Conservation (phyloP, 2,329 filamentous ascomycete genomes). For the Didymella segeticola region DNA sequence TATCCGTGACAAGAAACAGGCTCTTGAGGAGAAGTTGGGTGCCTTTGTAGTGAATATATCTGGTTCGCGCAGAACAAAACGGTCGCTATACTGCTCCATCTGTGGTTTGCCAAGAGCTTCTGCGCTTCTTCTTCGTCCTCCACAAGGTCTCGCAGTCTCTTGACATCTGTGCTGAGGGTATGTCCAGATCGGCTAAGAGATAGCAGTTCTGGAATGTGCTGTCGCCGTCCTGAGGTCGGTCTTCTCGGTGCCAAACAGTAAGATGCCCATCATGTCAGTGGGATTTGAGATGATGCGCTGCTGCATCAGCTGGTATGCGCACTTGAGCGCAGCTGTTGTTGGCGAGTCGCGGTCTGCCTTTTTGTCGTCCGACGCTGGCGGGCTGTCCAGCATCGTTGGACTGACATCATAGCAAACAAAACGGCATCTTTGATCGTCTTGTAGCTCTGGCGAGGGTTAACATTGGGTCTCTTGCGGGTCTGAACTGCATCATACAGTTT, state of each 20-base stretch:
- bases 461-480: not conserved
- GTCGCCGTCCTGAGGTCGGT: conserved; percentile 59
- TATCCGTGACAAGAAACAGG: conserved; percentile 95
- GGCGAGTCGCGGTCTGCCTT: conserved; percentile 81
- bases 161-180: conserved; percentile 90
- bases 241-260: conserved; percentile 88
- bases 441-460: conserved; percentile 66
- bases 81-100: conserved; percentile 81
- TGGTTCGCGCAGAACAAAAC: conserved; percentile 95
- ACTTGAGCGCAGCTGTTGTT: conserved; percentile 85
- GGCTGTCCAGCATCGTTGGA: conserved; percentile 78
- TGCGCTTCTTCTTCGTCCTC: conserved; percentile 78
- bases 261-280: conserved; percentile 94
- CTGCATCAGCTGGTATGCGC: conserved; percentile 94
- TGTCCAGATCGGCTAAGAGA: conserved; percentile 83
- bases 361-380: conserved; percentile 67
- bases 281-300: conserved; percentile 97
- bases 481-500: conserved; percentile 57
- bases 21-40: conserved; percentile 90
- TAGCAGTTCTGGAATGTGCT: conserved; percentile 88
- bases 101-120: conserved; percentile 71
- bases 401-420: conserved; percentile 95
- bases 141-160: conserved; percentile 74
- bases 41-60: conserved; percentile 93
- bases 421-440: conserved; percentile 96